Percentiles rank a stretch among this genome's conserved stretches.
Evolutionary conservation across 805 yeast species (phyloP).

Genomic region (Nakazawaea wyomingensis): DNA sequence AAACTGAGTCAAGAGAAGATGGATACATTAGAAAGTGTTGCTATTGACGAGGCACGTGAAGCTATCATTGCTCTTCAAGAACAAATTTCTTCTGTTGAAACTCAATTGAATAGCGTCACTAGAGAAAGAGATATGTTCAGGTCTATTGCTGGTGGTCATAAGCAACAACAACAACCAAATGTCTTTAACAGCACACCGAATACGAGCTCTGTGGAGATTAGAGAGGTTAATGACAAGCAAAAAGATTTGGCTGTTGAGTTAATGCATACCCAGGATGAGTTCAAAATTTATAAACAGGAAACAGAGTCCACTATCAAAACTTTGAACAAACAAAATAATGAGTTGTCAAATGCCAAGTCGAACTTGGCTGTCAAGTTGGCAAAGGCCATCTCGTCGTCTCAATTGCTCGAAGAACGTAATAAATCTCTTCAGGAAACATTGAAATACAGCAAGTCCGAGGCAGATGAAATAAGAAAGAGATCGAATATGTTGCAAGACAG

Average conservation of each 20-base stretch:
- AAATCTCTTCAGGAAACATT: conserved; percentile 35
- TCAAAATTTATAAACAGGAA: conserved; percentile 36
- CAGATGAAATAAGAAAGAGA: conserved; percentile 36
- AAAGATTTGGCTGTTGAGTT: conserved; percentile 23
- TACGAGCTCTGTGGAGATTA: conserved; percentile 9
- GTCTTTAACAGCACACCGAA: conserved; percentile 9
- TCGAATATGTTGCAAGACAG: conserved; percentile 35
- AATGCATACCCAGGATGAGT: conserved; percentile 28
- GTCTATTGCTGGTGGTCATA: conserved; percentile 15
- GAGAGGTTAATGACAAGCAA: conserved; percentile 22
- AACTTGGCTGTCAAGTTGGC: conserved; percentile 46
- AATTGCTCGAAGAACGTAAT: conserved; percentile 48
- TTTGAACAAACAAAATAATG: conserved; percentile 42
- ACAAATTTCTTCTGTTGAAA: conserved; percentile 46
- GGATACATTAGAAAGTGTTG: conserved; percentile 38
- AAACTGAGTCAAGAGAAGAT: conserved; percentile 26
- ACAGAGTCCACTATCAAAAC: conserved; percentile 37
- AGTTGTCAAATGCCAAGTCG: conserved; percentile 36
- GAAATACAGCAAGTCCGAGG: conserved; percentile 39
- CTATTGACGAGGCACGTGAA: conserved; percentile 59
- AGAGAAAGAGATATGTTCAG: conserved; percentile 71
- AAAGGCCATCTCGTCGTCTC: conserved; percentile 47
- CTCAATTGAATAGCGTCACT: conserved; percentile 46
- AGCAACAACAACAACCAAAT: conserved; percentile 17
- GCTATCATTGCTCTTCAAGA: conserved; percentile 61